phyloP scores from a whole-genome alignment of 768 basidiomycete genomes.

The Auriscalpium vulgare region DNA sequence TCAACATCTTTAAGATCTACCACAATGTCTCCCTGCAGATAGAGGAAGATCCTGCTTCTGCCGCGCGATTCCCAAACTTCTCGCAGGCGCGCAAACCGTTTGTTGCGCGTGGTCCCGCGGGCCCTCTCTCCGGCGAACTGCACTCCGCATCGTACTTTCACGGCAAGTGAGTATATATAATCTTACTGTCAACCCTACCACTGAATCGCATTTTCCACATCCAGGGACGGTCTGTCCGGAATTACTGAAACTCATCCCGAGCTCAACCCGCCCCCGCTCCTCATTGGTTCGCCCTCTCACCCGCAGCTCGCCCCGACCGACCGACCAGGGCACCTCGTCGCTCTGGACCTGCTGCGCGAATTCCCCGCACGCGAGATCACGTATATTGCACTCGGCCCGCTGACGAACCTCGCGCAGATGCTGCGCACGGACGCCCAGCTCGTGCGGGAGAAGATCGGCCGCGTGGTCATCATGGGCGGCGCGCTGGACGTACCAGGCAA shows the following conservation, averaged over 20 bases:
- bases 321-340: constrained; percentile 44
- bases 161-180: constrained; percentile 43
- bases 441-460: constrained; percentile 52
- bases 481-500: constrained; percentile 90
- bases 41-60: constrained; percentile 43
- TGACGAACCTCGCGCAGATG: constrained; percentile 72
- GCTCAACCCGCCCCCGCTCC: constrained; percentile 29
- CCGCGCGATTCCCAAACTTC: constrained; percentile 56
- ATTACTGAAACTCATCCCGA: constrained; percentile 63
- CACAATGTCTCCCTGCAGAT: constrained; percentile 56
- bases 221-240: constrained; percentile 61
- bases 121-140: constrained; percentile 62
- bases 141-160: constrained; percentile 84
- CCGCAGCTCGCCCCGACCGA: constrained; percentile 40
- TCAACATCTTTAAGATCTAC: constrained; percentile 72
- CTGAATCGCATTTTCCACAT: background rate
- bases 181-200: background rate
- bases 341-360: constrained; percentile 44
- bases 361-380: constrained; percentile 48
- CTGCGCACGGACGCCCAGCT: constrained; percentile 45
- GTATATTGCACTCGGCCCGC: constrained; percentile 67
- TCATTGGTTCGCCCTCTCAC: constrained; percentile 21
- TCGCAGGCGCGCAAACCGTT: constrained; percentile 43
- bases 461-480: constrained; percentile 90
- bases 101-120: constrained; percentile 52